Base-by-base conservation (phyloP, 2,329 filamentous ascomycete genomes). In the Claviceps arundinis region DNA sequence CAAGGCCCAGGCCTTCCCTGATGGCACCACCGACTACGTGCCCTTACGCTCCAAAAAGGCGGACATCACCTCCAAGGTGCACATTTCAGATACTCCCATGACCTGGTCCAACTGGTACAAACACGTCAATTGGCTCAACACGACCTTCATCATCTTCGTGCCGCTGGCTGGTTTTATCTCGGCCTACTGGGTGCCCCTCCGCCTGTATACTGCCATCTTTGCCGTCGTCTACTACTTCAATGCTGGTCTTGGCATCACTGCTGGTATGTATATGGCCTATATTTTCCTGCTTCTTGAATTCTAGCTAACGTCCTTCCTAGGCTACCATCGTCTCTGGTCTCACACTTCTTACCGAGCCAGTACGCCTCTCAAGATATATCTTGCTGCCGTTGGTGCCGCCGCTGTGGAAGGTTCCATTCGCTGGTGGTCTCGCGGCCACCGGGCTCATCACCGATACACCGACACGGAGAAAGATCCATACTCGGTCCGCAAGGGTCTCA, bases 71-170 rank as follows among this genome's bases (percentile, higher is more conserved):
- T 5, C 47, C 37, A 95, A 94, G 73, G 78, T 84, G 63, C 89
- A 95, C 70, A 93, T 95, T 70, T 82, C 87, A 58, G 89, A 94
- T 58, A 80, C 80, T 57, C 85, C 86, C 53, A 84, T 94, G 61
- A 95, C 87, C 55, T 77, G 75, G 69, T 73, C 76, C 62, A 95
- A 95, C 74, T 93, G 87, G 87, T 83, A 89, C 72, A 85, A 90
- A 73, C 89, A 95, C 66, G 78, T 95, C 74, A 89, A 95, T 77
- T 95, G 89, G 89, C 77, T 95, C 59, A 95, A 95, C 69, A 83
- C 87, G 56, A 78, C 76, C 56, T 78, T 95, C 66, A 91, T 95
- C 66, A 69, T 94, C 58, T 75, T 85, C 59, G 77, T 95, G 46
- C 89, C 90, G 43, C 56, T 90, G 47, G 74, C 79, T 53, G 89